These are phyloP conservation scores for Beverwykella pulmonaria DNA, from an alignment of 495 filamentous ascomycete species.

Conservation along the genomic window DNA sequence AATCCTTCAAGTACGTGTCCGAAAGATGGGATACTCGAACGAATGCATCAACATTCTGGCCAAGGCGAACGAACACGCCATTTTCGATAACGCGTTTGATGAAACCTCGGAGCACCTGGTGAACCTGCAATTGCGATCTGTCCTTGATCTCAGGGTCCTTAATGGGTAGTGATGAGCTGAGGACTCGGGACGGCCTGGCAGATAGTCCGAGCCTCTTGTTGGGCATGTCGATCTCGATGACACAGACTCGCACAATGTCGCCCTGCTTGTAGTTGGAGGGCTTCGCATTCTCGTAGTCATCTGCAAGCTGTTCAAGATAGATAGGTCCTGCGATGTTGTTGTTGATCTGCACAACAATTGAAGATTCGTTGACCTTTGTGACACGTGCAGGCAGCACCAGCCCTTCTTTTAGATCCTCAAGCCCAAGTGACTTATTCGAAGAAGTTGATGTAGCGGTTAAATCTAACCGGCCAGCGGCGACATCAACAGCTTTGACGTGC, in stretches of 20 bases:
- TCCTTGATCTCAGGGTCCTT: slow-evolving; percentile 77
- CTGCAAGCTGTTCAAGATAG: slow-evolving; percentile 74
- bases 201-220: slow-evolving; percentile 85
- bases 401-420: slow-evolving; percentile 69
- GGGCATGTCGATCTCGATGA: slow-evolving; percentile 74
- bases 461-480: slow-evolving; percentile 74
- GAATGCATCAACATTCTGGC: slow-evolving; percentile 76
- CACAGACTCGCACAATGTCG: slow-evolving; percentile 79
- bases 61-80: slow-evolving; percentile 80
- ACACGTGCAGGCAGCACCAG: slow-evolving; percentile 82
- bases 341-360: slow-evolving; percentile 82
- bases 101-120: slow-evolving; percentile 85
- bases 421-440: slow-evolving; percentile 59
- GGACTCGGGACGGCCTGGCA: slow-evolving; percentile 78
- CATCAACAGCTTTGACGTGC: slow-evolving; percentile 73
- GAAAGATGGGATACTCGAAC: slow-evolving; percentile 85
- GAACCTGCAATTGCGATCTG: slow-evolving; percentile 68
- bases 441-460: slow-evolving; percentile 68
- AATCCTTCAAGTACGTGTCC: slow-evolving; percentile 89
- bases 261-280: slow-evolving; percentile 73
- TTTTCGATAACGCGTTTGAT: slow-evolving; percentile 83
- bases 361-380: slow-evolving; percentile 80
- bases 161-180: slow-evolving; percentile 82
- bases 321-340: slow-evolving; percentile 73
- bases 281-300: slow-evolving; percentile 78